Evolutionary conservation across 257 asterid genomes (phyloP).

Genomic region (Solanum dulcamara): DNA sequence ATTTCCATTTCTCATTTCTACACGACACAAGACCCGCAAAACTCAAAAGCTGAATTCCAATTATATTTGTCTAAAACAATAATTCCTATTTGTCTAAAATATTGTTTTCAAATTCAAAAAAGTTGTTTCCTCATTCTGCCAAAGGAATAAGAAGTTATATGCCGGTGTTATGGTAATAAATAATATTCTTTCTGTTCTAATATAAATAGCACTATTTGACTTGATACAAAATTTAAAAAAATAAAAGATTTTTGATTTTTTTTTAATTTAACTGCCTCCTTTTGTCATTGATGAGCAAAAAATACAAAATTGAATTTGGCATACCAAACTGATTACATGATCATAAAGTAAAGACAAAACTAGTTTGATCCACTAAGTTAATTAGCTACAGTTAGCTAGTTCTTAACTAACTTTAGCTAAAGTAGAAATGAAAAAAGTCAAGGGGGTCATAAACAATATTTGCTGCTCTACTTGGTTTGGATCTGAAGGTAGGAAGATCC

Average conservation of each 20-base stretch:
- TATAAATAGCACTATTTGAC: too few relatives aligned
- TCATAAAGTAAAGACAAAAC: not conserved
- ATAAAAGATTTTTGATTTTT: too few relatives aligned
- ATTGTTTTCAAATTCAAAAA: conserved; percentile 22
- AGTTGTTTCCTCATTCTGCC: conserved; percentile 44
- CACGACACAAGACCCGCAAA: not conserved
- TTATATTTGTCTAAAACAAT: not conserved
- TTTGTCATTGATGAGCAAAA: not conserved
- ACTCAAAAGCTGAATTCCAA: conserved; percentile 45
- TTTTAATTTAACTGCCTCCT: not conserved
- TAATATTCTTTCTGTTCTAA: too few relatives aligned
- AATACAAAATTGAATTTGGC: not conserved
- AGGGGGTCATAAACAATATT: too few relatives aligned
- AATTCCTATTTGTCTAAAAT: conserved; percentile 32
- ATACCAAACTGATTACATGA: not conserved
- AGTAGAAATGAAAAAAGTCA: too few relatives aligned
- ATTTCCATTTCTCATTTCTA: not conserved
- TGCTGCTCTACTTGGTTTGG: too few relatives aligned
- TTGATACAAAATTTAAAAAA: too few relatives aligned
- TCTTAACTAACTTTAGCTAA: too few relatives aligned
- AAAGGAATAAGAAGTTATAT: conserved; percentile 10
- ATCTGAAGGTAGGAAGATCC: too few relatives aligned
- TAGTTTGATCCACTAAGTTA: too few relatives aligned
- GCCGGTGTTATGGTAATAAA: too few relatives aligned
- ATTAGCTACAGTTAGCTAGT: too few relatives aligned